Base-by-base conservation (phyloP, 31 red algal species). In the Porphyra umbilicalis region DNA sequence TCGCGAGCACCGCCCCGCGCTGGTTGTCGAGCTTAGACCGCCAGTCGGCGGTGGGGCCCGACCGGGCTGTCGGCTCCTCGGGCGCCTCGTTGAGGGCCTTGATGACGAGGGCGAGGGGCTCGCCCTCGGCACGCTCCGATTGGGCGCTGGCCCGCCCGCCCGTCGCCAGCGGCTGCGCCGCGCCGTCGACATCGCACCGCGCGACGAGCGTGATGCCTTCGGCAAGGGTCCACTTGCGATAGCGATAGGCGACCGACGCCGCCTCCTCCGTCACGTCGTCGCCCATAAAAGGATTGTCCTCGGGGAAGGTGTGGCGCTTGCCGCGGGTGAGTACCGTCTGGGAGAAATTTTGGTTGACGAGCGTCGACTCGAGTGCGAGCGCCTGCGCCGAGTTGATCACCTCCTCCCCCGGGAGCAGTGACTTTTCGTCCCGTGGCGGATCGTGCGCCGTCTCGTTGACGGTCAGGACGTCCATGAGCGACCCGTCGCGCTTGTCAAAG, bases 401-500 rank as follows among this genome's bases (percentile, higher is more conserved):
- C 42, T 92, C 88, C 18, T 94, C 88, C 32, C 89, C 88, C 0
- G 88, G 81, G 9, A 98, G 67, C 75, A 85, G 94, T 6, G 57
- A 71, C 90, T 95, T 95, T 38, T 98, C 96, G 77, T 98, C 96
- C 81, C 92, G 94, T 1, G 92, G 96, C 38, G 90, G 79, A 84
- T 98, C 96, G 81, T 95, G 90, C 3, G 92, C 91, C 2, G 91
- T 99, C 87, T 99, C 98, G 86, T 92, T 95, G 25, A 99, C 94
- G 38, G 98, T 99, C 29, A 95, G 74, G 75, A 84, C 89, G 75
- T 99, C 94, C 18, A 92, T 93, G 90, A 95, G 84, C 13, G 94
- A 94, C 44, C 92, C 98, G 75, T 91, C 94, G 32, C 98, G 78
- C 83, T 94, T 99, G 79, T 97, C 98, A 30, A 99, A 90, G 87